Evolutionary conservation across 148 eudicot genomes (phyloP), one percentile per base, ranked within the genome.

Genomic region (Rhododendron ferrugineum): DNA sequence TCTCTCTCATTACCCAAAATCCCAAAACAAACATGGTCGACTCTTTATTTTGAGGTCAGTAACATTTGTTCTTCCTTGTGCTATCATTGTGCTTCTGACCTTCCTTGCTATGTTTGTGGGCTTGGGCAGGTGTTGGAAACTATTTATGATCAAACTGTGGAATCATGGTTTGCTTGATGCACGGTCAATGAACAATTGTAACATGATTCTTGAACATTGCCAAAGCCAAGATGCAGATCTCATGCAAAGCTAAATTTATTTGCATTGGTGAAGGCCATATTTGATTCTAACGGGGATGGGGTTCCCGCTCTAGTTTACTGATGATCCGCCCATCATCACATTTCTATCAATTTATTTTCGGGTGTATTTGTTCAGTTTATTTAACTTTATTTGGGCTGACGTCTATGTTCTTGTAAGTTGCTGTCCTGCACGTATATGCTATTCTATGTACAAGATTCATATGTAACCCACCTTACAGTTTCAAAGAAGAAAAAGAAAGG

Each of bases 81-180:
- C 23, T 34, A 40, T 14, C 22, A 23, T 23, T 47, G n/a, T 60
- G n/a, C 32, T 52, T 76, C 8, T 44, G 32, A 13, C 32, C 54
- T 79, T 11, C 54, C 49, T 22, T 58, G 0, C 20, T 28, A 40
- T 26, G 34, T 32, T 64, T 40, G 1, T 87, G 79, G 47, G 73
- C 49, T 40, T 85, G 46, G 79, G 81, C 90, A 95, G 98, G 98
- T 94, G 98, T 80, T 96, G 98, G 98, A 93, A 92, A 88, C 70
- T 95, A 64, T 92, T 94, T 82, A 94, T 95, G 98, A 88, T 94
- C 52, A 96, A 94, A 87, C 86, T 96, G 79, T 96, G 98, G 98
- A 96, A 96, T 58, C 98, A 93, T 76, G 98, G 98, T 42, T 92
- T 96, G 36, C 93, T 96, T 20, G 98, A 96, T 84, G 94, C 98